phyloP scores from a whole-genome alignment of 371 early-diverging fungal species.

The Mortierella sp. region DNA sequence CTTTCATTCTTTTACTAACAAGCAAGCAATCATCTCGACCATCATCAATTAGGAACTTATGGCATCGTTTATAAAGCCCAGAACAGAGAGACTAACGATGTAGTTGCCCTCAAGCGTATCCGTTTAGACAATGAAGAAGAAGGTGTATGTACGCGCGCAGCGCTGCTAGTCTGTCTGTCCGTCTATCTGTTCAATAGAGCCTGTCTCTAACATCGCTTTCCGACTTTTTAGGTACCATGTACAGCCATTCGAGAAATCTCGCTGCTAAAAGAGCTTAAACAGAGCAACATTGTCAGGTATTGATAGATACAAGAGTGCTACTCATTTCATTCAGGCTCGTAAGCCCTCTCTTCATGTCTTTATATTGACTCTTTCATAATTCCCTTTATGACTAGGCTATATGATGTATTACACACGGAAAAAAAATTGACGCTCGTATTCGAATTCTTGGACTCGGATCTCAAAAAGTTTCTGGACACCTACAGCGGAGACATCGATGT shows the following conservation, averaged over 20 bases:
- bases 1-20: background rate
- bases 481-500: slow-evolving; percentile 86
- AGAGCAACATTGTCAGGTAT: slow-evolving; percentile 94
- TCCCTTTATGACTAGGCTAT: slow-evolving; percentile 67
- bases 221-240: slow-evolving; percentile 82
- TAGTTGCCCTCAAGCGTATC: slow-evolving; percentile 98
- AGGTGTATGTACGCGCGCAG: slow-evolving; percentile 66
- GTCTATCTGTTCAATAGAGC: background rate
- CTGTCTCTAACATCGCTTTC: background rate
- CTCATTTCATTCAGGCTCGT: background rate
- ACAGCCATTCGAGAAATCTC: slow-evolving; percentile 99
- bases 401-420: slow-evolving; percentile 97
- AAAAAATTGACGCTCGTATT: slow-evolving; percentile 94
- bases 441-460: slow-evolving; percentile 95
- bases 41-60: slow-evolving; percentile 83
- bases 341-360: background rate
- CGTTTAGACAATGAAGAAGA: slow-evolving; percentile 97
- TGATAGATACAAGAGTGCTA: background rate
- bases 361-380: background rate
- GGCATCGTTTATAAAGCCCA: slow-evolving; percentile 98
- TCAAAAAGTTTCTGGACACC: slow-evolving; percentile 92
- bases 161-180: background rate
- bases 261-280: slow-evolving; percentile 93
- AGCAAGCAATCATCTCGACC: background rate
- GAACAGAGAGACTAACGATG: slow-evolving; percentile 91